Evolutionary conservation across 805 yeast species (phyloP).

Genomic region (Suhomyces canberraensis): DNA sequence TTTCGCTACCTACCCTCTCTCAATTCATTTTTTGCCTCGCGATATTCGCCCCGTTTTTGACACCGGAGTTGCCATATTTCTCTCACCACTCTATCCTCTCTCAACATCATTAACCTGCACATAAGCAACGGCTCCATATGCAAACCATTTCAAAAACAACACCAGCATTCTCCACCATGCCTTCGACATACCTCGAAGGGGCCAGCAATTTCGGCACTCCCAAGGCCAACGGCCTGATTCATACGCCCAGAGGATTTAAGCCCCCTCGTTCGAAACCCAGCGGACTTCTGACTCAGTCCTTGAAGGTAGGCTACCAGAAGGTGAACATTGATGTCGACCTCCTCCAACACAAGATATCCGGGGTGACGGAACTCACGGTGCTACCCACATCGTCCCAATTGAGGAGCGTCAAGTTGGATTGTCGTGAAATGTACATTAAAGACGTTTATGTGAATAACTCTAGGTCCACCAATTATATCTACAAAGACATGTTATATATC

Average conservation of each 20-base stretch:
- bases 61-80: too few relatives aligned
- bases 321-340: slow-evolving; percentile 79
- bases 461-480: slow-evolving; percentile 50
- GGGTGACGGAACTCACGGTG: slow-evolving; percentile 79
- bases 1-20: slow-evolving; percentile 5
- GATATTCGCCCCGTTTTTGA: too few relatives aligned
- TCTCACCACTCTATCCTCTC: too few relatives aligned
- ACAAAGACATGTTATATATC: slow-evolving; percentile 51
- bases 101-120: not conserved
- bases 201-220: slow-evolving; percentile 9
- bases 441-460: slow-evolving; percentile 60
- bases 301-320: slow-evolving; percentile 80
- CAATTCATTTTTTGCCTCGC: too few relatives aligned
- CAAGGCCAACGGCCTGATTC: slow-evolving; percentile 8
- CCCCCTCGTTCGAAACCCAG: slow-evolving; percentile 14
- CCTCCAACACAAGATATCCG: slow-evolving; percentile 53
- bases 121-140: too few relatives aligned
- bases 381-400: slow-evolving; percentile 64
- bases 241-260: slow-evolving; percentile 20
- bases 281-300: slow-evolving; percentile 40
- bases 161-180: slow-evolving; percentile 4
- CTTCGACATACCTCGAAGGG: slow-evolving; percentile 8
- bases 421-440: slow-evolving; percentile 67
- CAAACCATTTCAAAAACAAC: too few relatives aligned
- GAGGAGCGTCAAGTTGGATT: slow-evolving; percentile 66